Evolutionary conservation across 305 asterid genomes (phyloP), one percentile per base, ranked within the genome.

Genomic region (Ilex paraguariensis): DNA sequence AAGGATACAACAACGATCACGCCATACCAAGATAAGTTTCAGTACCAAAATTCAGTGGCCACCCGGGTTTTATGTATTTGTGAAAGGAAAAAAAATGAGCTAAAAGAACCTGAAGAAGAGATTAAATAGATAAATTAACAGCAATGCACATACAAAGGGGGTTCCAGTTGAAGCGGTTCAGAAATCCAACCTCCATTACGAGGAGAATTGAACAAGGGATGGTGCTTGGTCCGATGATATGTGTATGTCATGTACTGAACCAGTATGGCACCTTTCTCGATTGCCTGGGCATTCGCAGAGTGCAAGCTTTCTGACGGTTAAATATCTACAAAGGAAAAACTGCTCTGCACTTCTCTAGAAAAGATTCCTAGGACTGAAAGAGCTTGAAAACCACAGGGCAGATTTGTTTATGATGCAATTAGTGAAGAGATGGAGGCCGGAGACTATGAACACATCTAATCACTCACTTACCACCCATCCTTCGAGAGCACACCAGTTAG

Each of bases 321-420:
- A 69, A 64, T 78, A 78, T 81, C 74, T 75, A 81, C 84, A 79
- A 75, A 59, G 59, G 68, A 73, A 70, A 77, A 73, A 61, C 66
- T 66, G 64, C 64, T 70, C 72, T 64, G 70, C 57, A 70, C 62
- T 67, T 76, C 58, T 61, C 66, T 57, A 65, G 50, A 42, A 36
- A 60, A 57, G 55, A 63, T 49, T 49, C 36, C 50, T 66, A 66
- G 40, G 51, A 64, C 59, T 63, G 55, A 61, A 21, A 69, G 63
- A 52, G 59, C 59, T 60, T 11, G 63, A 65, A 70, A 39, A 54
- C 57, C 66, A 64, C 56, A 14, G 42, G 42, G 42, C 42, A 36
- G 42, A 5, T 36, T 36, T 36, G 42, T 36, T 36, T 36, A 36
- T 5, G 33, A 59, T 55, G 54, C 64, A 56, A 54, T 54, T 36